Base-by-base conservation (phyloP, 345 rosid genomes). In the Laguncularia racemosa region DNA sequence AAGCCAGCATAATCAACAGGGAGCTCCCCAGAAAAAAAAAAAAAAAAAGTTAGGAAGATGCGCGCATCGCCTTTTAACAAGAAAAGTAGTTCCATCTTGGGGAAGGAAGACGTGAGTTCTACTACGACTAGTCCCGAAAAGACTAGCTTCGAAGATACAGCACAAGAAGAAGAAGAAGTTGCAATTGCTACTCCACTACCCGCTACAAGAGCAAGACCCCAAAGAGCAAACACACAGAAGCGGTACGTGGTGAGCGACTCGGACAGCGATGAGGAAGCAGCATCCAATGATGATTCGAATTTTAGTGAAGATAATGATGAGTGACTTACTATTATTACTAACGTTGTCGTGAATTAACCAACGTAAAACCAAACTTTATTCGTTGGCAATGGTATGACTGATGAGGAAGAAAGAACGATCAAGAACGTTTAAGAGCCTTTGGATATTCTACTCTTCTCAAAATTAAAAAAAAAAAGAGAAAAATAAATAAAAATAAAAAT, bases 21-120 rank as follows among this genome's bases (percentile, higher is more conserved):
- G 18, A 74, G 74, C 38, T 86, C 96, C 0, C 97, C 97, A 0
- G 95, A n/a, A n/a, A n/a, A n/a, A n/a, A n/a, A n/a, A n/a, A n/a
- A 85, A 71, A 93, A 93, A 7, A 33, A 33, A 1, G 40, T 33
- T 33, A 33, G 40, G 40, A 33, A 33, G 40, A 33, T 33, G 40
- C 40, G 40, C 7, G 40, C 40, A 33, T 33, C 40, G 40, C 40
- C 40, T 33, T 33, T 33, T 33, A 33, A 33, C 40, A 33, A 33
- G 9, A 33, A 86, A 68, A 93, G 99, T 53, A 70, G 88, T 57
- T 86, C 97, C 0, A 53, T 79, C 18, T 43, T 89, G 59, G 84
- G 80, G 33, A n/a, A 33, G 67, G 56, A 15, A 3, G 59, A 44
- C 10, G 43, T 16, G 44, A 76, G 40, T 70, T 62, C 0, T 52